Evolutionary conservation across 2,329 filamentous ascomycete genomes (phyloP).

Genomic region (Scedosporium apiospermum): DNA sequence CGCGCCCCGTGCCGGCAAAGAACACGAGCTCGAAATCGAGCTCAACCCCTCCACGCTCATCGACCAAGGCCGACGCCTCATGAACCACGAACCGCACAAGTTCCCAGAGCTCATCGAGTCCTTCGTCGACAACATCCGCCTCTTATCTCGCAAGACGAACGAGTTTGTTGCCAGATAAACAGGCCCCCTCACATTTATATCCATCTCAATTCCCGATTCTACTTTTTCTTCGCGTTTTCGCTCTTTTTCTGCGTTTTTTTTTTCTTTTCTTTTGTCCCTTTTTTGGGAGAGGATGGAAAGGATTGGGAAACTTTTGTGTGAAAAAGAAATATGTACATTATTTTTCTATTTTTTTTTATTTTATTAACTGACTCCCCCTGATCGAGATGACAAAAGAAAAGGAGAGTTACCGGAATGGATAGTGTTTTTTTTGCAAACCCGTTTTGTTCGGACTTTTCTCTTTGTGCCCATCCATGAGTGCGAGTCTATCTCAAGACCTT

Average conservation of each 20-base stretch:
- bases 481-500: too few species aligned
- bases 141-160: conserved; percentile 39
- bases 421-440: too few species aligned
- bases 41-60: conserved; percentile 54
- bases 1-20: conserved; percentile 42
- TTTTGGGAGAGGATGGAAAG: neutral
- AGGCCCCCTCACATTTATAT: neutral
- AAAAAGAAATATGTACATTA: neutral
- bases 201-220: neutral
- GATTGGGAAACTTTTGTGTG: neutral
- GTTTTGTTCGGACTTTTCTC: too few species aligned
- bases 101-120: conserved; percentile 63
- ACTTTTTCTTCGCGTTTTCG: neutral
- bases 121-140: conserved; percentile 63
- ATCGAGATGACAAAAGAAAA: too few species aligned
- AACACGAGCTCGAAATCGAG: conserved; percentile 77
- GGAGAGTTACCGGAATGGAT: too few species aligned
- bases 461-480: too few species aligned
- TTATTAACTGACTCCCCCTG: neutral
- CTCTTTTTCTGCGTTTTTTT: neutral
- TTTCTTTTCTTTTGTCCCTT: neutral
- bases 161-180: conserved; percentile 13
- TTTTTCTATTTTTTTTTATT: neutral
- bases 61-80: conserved; percentile 52
- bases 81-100: conserved; percentile 41